Percentiles rank a stretch among this genome's conserved stretches.
phyloP scores from a whole-genome alignment of 352 stramenopile genomes.

The Bremia lactucae region DNA sequence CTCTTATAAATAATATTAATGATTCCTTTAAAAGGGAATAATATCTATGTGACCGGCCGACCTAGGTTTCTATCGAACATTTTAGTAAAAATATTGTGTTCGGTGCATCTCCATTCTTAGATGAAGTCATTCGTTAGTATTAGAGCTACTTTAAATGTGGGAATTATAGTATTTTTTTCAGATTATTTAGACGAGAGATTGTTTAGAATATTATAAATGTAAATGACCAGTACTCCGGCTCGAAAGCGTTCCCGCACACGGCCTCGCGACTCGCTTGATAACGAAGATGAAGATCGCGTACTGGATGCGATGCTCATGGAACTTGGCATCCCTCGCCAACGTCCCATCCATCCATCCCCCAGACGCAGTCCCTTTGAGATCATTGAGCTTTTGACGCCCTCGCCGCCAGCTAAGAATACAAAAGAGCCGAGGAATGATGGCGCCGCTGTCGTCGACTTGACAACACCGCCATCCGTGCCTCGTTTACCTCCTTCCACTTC shows the following conservation, averaged over 20 bases:
- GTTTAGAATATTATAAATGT: too few species aligned
- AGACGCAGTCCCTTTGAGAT: constrained; percentile 17
- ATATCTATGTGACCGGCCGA: too few species aligned
- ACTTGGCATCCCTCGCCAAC: constrained; percentile 19
- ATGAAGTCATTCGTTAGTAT: too few species aligned
- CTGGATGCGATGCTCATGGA: constrained; percentile 27
- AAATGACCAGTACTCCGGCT: not conserved
- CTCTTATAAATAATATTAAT: too few species aligned
- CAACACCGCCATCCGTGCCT: constrained; percentile 20
- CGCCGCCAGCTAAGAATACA: constrained; percentile 8
- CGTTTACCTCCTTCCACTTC: constrained; percentile 4
- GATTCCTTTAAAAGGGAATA: too few species aligned
- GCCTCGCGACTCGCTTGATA: constrained; percentile 11
- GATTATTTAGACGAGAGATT: too few species aligned
- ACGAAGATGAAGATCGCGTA: constrained; percentile 16
- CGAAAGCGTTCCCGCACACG: constrained; percentile 2
- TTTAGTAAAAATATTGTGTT: too few species aligned
- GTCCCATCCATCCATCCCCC: not conserved
- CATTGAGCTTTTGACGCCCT: constrained; percentile 38
- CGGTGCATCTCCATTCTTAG: too few species aligned
- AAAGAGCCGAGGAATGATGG: constrained; percentile 12
- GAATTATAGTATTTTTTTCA: too few species aligned
- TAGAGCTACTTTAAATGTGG: too few species aligned
- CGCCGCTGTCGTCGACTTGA: constrained; percentile 36
- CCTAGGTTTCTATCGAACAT: too few species aligned